Conservation (phyloP, 2,329 filamentous ascomycete genomes). For the Alternaria arbusti region DNA sequence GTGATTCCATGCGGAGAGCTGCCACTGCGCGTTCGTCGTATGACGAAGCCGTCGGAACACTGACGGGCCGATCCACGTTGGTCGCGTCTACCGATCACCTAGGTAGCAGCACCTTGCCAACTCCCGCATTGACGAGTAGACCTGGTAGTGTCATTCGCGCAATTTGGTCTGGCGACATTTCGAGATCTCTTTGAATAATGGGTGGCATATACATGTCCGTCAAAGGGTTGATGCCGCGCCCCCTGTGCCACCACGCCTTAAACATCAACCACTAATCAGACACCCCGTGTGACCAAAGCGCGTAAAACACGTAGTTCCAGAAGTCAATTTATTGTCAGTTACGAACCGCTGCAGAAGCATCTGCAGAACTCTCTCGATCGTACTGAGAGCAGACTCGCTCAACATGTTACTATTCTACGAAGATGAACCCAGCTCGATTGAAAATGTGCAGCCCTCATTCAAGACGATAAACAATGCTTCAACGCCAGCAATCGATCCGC, state of each 20-base stretch:
- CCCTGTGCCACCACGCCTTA: constrained; percentile 10
- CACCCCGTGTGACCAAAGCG: constrained; percentile 1
- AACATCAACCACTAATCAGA: constrained; percentile 14
- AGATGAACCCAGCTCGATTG: not conserved
- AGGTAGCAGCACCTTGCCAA: not conserved
- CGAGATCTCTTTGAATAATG: not conserved
- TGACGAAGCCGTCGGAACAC: constrained; percentile 12
- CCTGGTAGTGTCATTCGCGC: not conserved
- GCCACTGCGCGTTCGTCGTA: not conserved
- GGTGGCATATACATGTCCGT: not conserved
- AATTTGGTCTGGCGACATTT: not conserved
- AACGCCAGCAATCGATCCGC: not conserved
- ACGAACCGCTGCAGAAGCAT: not conserved
- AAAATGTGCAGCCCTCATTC: not conserved
- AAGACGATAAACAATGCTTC: not conserved
- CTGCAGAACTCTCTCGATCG: not conserved
- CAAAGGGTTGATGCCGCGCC: not conserved
- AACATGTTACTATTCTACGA: not conserved
- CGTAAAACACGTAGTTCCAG: not conserved
- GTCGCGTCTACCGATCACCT: not conserved
- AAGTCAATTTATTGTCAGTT: not conserved
- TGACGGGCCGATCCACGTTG: constrained; percentile 9
- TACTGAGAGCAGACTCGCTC: not conserved
- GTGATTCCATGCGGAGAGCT: not conserved
- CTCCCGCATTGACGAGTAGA: not conserved